phyloP scores from a whole-genome alignment of 306 rosid genomes.

The Trifolium subterraneum region DNA sequence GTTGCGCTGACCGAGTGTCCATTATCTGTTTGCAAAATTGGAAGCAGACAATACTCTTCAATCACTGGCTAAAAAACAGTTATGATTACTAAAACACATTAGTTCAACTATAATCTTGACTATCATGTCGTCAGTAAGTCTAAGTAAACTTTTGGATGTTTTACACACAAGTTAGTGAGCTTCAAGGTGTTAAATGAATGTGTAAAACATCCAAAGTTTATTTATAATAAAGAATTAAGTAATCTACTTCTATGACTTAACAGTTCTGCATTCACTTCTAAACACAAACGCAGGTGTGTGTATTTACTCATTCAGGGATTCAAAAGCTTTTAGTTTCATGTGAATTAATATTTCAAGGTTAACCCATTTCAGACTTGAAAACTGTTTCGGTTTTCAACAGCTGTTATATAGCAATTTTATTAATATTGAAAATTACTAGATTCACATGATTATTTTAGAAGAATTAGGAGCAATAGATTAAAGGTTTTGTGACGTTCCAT shows the following conservation, averaged over 20 bases:
- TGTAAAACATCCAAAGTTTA: not conserved
- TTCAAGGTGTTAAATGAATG: not conserved
- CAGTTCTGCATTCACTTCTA: constrained; percentile 1
- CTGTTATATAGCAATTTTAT: not conserved
- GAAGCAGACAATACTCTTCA: constrained; percentile 6
- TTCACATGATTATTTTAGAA: constrained; percentile 5
- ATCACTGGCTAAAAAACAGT: not conserved
- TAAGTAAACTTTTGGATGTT: not conserved
- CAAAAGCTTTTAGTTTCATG: constrained; percentile 9
- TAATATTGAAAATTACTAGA: not conserved
- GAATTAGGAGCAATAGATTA: not conserved
- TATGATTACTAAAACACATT: not conserved
- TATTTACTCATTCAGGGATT: not conserved
- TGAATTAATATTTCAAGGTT: not conserved
- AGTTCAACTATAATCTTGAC: not conserved
- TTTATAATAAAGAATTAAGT: not conserved
- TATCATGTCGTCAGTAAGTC: not conserved
- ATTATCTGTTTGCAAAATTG: constrained; percentile 51
- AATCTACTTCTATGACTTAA: not conserved
- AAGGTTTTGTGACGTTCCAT: not conserved
- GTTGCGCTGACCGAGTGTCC: constrained; percentile 56
- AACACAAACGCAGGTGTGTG: not conserved
- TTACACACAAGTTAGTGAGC: not conserved
- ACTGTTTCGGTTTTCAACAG: not conserved
- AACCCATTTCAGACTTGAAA: not conserved